These are phyloP conservation scores for Auriscalpium vulgare DNA, from an alignment of 768 basidiomycete genomes.

Conservation along the genomic window DNA sequence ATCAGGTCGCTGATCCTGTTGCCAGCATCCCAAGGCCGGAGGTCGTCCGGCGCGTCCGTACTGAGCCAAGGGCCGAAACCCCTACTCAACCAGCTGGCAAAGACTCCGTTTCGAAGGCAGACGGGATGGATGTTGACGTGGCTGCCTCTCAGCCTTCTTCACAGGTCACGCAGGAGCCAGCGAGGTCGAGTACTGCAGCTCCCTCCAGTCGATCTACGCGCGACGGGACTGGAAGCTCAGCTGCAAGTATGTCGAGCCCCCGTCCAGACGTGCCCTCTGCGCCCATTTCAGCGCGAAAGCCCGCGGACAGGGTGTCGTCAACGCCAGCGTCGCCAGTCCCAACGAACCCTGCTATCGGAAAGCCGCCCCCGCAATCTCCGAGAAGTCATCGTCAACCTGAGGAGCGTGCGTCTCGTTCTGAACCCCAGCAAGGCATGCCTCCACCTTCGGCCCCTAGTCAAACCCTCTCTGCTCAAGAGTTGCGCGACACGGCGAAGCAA, in stretches of 20 bases:
- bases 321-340: slow-evolving; percentile 14
- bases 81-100: slow-evolving; percentile 21
- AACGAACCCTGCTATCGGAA: slow-evolving; percentile 15
- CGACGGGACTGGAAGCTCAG: no score
- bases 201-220: no score
- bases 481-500: slow-evolving; percentile 74
- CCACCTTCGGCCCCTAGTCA: slow-evolving; percentile 75
- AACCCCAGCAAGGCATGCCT: slow-evolving; percentile 51
- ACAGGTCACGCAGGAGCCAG: no score
- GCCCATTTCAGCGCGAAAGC: not conserved
- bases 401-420: slow-evolving; percentile 30
- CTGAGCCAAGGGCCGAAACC: slow-evolving; percentile 30
- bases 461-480: slow-evolving; percentile 68
- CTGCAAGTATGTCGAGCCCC: not conserved
- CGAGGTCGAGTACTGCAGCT: no score
- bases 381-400: slow-evolving; percentile 33
- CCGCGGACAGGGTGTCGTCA: not conserved
- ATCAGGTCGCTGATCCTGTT: slow-evolving; percentile 8
- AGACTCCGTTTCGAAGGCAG: slow-evolving; percentile 7
- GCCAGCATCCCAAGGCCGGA: slow-evolving; percentile 70
- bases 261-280: not conserved
- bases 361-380: slow-evolving; percentile 32
- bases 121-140: slow-evolving; percentile 11
- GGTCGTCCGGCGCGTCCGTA: slow-evolving; percentile 55
- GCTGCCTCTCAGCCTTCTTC: not conserved